Base-by-base conservation (phyloP, 768 basidiomycete genomes). In the Pleurotus ostreatus region DNA sequence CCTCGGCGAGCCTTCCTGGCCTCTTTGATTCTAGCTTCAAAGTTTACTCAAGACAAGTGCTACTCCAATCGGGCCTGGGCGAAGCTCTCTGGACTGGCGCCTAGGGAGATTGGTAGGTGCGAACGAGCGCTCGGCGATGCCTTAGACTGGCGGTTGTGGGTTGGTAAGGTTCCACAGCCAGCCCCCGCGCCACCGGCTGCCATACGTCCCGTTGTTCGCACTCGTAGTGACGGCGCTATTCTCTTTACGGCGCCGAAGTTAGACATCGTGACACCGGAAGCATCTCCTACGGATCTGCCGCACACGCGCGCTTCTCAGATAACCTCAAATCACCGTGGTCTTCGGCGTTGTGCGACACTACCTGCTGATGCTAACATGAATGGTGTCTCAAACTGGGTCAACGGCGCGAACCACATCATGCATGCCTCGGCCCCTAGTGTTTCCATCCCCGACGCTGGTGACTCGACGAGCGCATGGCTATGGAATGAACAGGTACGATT, bases 21-120 rank as follows among this genome's bases (percentile, higher is more conserved):
- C 0, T 85, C 91, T 0, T 75, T 98, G 41, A 92, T 98, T 55
- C 78, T 93, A 51, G 95, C 94, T 0, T 88, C 89, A 13, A 98
- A 98, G 63, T 95, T 95, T 66, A 84, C 89, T 59, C 93, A 95
- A 73, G 94, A 98, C 65, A 86, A 91, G 49, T 92, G 90, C 43
- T 97, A 95, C 63, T 94, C 92, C 12, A 96, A 97, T 68, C 83
- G 85, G 23, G 94, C 94, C 15, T 97, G 95, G 95, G 89, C 91
- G 1, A 94, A 94, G 65, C 80, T 98, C 5, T 90, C 89, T n/a
- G 93, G 94, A 15, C 78, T 98, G 2, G 83, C 87, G 0, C 84
- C 92, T 4, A 74, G 84, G 41, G 94, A 98, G 74, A 89, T 98
- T 51, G 86, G 91, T 39, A 82, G 85, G 15, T 94, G 92, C 65